Percentiles rank a stretch among this genome's conserved stretches.
These are phyloP conservation scores for Paramyrothecium roridum DNA, from an alignment of 2,329 filamentous ascomycete species.

Conservation along the genomic window DNA sequence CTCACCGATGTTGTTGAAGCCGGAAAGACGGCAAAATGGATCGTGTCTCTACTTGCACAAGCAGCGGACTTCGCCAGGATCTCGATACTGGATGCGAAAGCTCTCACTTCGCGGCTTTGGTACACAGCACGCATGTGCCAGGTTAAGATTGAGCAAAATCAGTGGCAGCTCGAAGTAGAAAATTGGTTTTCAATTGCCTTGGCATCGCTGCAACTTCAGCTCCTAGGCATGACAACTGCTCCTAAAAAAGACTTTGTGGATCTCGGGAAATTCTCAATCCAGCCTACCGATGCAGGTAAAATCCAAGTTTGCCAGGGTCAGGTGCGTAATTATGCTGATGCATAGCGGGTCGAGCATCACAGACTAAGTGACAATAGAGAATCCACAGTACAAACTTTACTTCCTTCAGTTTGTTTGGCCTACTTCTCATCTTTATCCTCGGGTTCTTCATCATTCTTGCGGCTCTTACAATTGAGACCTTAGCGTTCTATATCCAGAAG, in stretches of 20 bases:
- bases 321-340: background rate
- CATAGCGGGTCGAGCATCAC: background rate
- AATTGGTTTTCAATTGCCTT: background rate
- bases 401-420: background rate
- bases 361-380: background rate
- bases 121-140: background rate
- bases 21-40: background rate
- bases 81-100: background rate
- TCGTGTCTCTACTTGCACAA: background rate
- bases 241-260: background rate
- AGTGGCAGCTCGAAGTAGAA: background rate
- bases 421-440: background rate
- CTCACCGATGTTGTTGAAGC: background rate
- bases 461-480: background rate
- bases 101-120: background rate
- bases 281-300: background rate
- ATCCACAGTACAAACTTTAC: background rate
- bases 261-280: background rate
- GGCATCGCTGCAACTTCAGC: background rate
- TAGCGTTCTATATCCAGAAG: background rate
- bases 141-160: background rate
- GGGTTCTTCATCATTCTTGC: background rate
- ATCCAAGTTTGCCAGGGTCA: background rate
- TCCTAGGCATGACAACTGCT: background rate
- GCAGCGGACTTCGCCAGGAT: background rate